phyloP scores from a whole-genome alignment of 1,139 yeast species.

The Suhomyces guaymorum region DNA sequence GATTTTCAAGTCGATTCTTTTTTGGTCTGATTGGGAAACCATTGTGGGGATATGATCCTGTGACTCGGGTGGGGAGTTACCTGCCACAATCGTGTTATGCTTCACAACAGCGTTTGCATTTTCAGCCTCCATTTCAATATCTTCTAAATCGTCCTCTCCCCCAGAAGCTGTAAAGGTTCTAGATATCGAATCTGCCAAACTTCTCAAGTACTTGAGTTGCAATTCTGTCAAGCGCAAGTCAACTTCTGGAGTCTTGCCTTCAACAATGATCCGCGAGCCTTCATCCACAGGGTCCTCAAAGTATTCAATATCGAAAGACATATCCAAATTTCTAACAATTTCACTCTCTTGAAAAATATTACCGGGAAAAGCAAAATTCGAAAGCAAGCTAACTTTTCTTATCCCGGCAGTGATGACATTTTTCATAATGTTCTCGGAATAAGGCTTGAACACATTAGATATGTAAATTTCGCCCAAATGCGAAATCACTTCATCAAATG shows the following conservation, averaged over 20 bases:
- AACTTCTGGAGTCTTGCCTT: constrained; percentile 67
- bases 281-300: constrained; percentile 40
- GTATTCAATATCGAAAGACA: constrained; percentile 62
- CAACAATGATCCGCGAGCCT: constrained; percentile 54
- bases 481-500: constrained; percentile 64
- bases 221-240: constrained; percentile 72
- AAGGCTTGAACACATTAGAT: constrained; percentile 53
- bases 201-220: constrained; percentile 64
- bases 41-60: background rate
- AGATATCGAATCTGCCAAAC: constrained; percentile 58
- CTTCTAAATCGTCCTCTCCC: constrained; percentile 41
- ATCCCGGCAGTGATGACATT: constrained; percentile 68
- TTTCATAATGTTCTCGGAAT: constrained; percentile 25
- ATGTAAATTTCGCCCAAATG: constrained; percentile 84
- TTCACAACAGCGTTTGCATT: constrained; percentile 51
- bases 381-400: constrained; percentile 64
- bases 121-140: constrained; percentile 65
- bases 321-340: constrained; percentile 69
- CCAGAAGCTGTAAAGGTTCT: constrained; percentile 52
- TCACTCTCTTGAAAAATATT: constrained; percentile 54
- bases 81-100: constrained; percentile 21
- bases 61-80: background rate
- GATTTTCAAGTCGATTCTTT: constrained; percentile 53
- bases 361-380: constrained; percentile 53
- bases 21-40: constrained; percentile 13